A percentile compares a stretch with the other conserved stretches of the same genome.
These are phyloP conservation scores for Melampsora abietis-canadensis DNA, from an alignment of 1,284 basidiomycete genomes.

Conservation along the genomic window DNA sequence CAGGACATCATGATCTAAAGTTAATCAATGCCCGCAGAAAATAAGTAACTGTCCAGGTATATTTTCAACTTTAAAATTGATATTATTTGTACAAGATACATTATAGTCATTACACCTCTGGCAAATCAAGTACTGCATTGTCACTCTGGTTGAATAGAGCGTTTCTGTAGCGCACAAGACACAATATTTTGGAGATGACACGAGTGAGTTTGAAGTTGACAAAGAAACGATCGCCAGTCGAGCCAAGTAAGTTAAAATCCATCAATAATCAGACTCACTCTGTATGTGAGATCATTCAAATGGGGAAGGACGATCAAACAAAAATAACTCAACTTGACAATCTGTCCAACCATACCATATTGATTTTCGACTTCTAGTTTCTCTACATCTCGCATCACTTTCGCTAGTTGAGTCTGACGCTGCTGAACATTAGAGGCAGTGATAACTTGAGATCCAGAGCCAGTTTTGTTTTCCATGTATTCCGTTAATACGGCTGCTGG, in stretches of 20 bases:
- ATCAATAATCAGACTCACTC: neutral
- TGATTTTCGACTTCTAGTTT: slow-evolving; percentile 38
- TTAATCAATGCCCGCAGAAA: too few species aligned
- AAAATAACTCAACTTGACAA: slow-evolving; percentile 39
- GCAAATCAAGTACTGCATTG: neutral
- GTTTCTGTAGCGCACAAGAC: neutral
- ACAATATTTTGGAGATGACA: neutral
- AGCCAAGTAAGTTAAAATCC: neutral
- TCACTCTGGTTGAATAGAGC: slow-evolving; percentile 7
- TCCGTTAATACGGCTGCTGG: slow-evolving; percentile 60
- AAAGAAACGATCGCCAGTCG: neutral
- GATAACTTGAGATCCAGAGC: slow-evolving; percentile 49
- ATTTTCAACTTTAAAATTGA: neutral
- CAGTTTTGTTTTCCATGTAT: slow-evolving; percentile 44
- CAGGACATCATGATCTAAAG: too few species aligned
- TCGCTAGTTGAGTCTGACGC: slow-evolving; percentile 42
- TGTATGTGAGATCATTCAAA: neutral
- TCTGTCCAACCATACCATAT: slow-evolving; percentile 36
- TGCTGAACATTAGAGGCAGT: slow-evolving; percentile 59
- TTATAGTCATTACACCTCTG: neutral
- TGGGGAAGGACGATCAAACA: neutral
- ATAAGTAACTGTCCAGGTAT: neutral
- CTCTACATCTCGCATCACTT: slow-evolving; percentile 35
- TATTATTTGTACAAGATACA: slow-evolving; percentile 2
- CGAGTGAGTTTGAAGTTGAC: neutral